These are phyloP conservation scores for Gryganskiella cystojenkinii DNA, from an alignment of 192 early-diverging fungal species.

Conservation along the genomic window DNA sequence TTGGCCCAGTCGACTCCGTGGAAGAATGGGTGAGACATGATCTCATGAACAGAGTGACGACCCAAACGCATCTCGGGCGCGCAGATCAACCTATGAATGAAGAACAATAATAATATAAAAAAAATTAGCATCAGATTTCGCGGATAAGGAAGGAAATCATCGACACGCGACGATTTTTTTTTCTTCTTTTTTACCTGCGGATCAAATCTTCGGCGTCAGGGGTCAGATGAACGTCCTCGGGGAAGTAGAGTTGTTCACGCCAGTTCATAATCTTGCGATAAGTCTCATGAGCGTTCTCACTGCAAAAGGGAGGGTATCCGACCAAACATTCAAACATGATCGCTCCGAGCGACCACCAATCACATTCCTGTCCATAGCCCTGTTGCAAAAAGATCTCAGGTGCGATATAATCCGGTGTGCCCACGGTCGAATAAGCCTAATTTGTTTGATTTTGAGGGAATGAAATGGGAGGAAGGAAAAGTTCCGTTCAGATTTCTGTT, in stretches of 20 bases:
- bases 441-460: neutral
- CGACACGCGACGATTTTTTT: too few species aligned
- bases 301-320: slow-evolving; percentile 98
- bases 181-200: too few species aligned
- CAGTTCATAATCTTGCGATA: slow-evolving; percentile 99
- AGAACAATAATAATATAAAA: neutral
- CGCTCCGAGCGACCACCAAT: slow-evolving; percentile 99
- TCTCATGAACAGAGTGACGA: slow-evolving; percentile 79
- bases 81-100: slow-evolving; percentile 77
- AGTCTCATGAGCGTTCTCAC: slow-evolving; percentile 94
- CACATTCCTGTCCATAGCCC: slow-evolving; percentile 97
- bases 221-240: slow-evolving; percentile 92
- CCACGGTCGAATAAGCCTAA: slow-evolving; percentile 96
- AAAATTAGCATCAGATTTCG: too few species aligned
- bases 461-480: neutral
- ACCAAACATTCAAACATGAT: slow-evolving; percentile 99
- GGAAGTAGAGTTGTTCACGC: slow-evolving; percentile 90
- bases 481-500: too few species aligned
- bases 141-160: neutral
- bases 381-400: slow-evolving; percentile 95
- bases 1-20: slow-evolving; percentile 91
- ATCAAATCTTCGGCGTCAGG: slow-evolving; percentile 94
- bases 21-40: slow-evolving; percentile 96
- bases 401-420: slow-evolving; percentile 96
- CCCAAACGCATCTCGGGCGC: slow-evolving; percentile 88